Evolutionary conservation across 495 filamentous ascomycete species (phyloP).

Genomic region (Cairneyella variabilis): DNA sequence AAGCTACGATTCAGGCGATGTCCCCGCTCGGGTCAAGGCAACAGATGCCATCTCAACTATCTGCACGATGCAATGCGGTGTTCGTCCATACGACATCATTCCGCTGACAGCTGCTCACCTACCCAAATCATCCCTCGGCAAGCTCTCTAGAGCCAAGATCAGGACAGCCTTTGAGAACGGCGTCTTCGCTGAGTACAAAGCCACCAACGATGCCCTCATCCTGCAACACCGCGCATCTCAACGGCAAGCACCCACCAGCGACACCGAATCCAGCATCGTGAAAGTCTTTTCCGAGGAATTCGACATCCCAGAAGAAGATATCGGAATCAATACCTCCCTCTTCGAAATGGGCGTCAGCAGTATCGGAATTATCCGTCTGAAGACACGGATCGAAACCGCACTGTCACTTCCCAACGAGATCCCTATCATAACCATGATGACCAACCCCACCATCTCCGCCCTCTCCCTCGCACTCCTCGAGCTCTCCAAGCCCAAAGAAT

Average conservation of each 20-base stretch:
- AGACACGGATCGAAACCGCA: too few relatives aligned
- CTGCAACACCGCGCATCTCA: neutral
- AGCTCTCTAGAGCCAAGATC: slow-evolving; percentile 43
- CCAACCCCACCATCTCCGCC: slow-evolving; percentile 33
- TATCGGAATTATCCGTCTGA: too few relatives aligned
- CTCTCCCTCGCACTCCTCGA: slow-evolving; percentile 30
- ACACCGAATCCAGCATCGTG: too few relatives aligned
- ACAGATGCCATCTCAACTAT: slow-evolving; percentile 9
- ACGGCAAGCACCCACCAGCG: too few relatives aligned
- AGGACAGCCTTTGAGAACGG: slow-evolving; percentile 31
- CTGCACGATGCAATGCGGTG: slow-evolving; percentile 23
- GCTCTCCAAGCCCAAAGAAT: slow-evolving; percentile 22
- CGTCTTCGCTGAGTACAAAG: neutral
- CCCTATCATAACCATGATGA: slow-evolving; percentile 38
- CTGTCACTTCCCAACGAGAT: too few relatives aligned
- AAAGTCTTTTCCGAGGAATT: too few relatives aligned
- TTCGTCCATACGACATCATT: slow-evolving; percentile 22
- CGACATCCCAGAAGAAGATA: too few relatives aligned
- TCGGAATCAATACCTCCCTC: too few relatives aligned
- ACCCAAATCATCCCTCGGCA: slow-evolving; percentile 43
- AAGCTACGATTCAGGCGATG: slow-evolving; percentile 6
- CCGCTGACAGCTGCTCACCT: slow-evolving; percentile 16
- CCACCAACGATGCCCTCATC: neutral
- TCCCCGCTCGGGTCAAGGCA: neutral
- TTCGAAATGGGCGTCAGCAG: too few relatives aligned